phyloP scores from a whole-genome alignment of 306 rosid genomes.

The Ormosia semicastrata region DNA sequence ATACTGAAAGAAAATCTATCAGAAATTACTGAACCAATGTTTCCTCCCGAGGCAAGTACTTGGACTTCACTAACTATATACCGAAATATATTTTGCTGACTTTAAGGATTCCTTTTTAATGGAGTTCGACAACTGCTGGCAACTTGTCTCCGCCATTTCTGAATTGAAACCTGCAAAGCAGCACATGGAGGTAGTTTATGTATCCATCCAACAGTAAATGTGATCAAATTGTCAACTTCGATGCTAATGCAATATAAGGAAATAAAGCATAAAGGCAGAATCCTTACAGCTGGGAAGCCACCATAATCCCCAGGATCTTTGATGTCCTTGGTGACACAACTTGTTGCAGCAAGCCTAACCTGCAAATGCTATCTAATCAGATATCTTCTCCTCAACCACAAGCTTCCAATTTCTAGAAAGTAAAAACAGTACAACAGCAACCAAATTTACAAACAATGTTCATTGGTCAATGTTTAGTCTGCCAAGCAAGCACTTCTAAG shows the following conservation, averaged over 20 bases:
- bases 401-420: background rate
- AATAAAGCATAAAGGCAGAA: background rate
- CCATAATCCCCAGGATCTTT: constrained; percentile 84
- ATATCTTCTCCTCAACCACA: constrained; percentile 15
- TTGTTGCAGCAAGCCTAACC: constrained; percentile 87
- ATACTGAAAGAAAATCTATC: background rate
- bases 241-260: background rate
- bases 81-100: background rate
- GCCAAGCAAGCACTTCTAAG: background rate
- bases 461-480: background rate
- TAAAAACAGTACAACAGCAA: constrained; percentile 2
- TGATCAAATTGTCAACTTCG: background rate
- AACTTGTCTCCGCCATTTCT: constrained; percentile 78
- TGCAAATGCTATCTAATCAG: constrained; percentile 40
- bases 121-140: constrained; percentile 37
- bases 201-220: background rate
- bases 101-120: constrained; percentile 31
- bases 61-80: background rate
- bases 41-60: background rate
- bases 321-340: constrained; percentile 82
- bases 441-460: background rate
- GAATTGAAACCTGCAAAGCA: constrained; percentile 60
- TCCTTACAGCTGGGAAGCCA: constrained; percentile 80
- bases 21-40: background rate
- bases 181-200: background rate